Conservation (phyloP, 345 rosid genomes). For the Microthlaspi erraticum region DNA sequence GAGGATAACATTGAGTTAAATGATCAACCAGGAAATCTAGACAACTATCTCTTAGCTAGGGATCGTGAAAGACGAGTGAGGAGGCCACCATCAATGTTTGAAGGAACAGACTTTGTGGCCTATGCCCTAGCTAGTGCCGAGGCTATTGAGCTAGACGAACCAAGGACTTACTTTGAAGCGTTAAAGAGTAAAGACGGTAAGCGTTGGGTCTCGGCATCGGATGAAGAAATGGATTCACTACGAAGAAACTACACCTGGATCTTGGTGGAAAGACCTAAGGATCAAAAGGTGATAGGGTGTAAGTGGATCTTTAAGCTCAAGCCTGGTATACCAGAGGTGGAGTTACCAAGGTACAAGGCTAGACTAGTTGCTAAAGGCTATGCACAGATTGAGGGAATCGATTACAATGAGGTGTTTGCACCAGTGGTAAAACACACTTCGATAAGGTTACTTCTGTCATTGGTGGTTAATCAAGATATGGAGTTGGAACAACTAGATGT, state of each 20-base stretch:
- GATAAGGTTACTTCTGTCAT: no score
- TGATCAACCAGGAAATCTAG: no score
- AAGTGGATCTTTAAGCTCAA: background rate
- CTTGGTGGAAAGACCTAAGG: background rate
- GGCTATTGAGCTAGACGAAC: background rate
- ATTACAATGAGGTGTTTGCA: no score
- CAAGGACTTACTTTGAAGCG: background rate
- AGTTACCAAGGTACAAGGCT: no score
- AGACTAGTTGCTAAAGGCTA: no score
- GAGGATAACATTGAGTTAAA: rapidly evolving
- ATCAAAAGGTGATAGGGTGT: background rate
- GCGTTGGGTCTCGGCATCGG: background rate
- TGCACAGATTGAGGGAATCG: no score
- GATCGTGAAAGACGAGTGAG: background rate
- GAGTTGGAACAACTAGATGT: no score
- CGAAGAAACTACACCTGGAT: background rate
- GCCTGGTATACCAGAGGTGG: no score
- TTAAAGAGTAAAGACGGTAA: background rate
- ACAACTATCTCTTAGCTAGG: background rate
- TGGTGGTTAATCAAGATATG: no score
- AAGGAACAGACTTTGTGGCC: background rate
- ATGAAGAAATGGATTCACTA: background rate
- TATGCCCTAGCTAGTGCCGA: background rate
- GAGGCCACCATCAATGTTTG: background rate
- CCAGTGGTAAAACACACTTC: no score